phyloP scores from a whole-genome alignment of 495 filamentous ascomycete genomes.

The Parathielavia hyrcaniae region DNA sequence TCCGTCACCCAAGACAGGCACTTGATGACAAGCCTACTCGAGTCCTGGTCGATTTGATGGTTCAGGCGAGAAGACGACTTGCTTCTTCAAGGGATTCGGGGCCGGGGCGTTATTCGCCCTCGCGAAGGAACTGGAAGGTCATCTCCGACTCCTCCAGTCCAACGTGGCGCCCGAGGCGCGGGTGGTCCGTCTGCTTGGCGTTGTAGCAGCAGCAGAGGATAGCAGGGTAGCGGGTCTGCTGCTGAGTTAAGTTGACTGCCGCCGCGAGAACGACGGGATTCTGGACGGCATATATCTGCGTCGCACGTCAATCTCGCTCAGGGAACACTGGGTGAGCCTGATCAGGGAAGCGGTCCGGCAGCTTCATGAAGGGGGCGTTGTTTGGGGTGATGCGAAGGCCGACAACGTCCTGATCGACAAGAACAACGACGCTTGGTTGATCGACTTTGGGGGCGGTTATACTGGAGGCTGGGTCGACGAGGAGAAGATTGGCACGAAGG shows the following conservation, averaged over 20 bases:
- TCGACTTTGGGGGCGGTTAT: slow-evolving; percentile 46
- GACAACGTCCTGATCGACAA: slow-evolving; percentile 43
- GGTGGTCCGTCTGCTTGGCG: neutral
- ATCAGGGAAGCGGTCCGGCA: slow-evolving; percentile 19
- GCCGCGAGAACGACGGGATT: slow-evolving; percentile 5
- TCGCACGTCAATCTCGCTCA: slow-evolving; percentile 4
- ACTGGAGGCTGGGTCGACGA: slow-evolving; percentile 40
- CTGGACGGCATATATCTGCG: slow-evolving; percentile 1
- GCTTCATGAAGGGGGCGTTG: slow-evolving; percentile 33
- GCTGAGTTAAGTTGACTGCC: slow-evolving; percentile 4
- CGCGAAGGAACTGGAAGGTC: slow-evolving; percentile 2
- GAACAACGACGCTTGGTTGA: slow-evolving; percentile 39
- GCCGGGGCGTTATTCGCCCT: neutral
- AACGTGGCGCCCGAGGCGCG: neutral
- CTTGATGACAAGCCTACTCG: too few species aligned
- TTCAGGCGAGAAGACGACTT: slow-evolving; percentile 12
- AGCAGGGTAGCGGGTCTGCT: neutral
- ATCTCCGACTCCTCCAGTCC: slow-evolving; percentile 11
- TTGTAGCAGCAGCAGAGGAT: neutral
- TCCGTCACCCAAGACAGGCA: slow-evolving; percentile 7
- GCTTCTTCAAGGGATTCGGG: slow-evolving; percentile 14
- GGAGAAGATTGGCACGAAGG: slow-evolving; percentile 34
- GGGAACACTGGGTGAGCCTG: slow-evolving; percentile 17
- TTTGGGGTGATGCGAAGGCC: slow-evolving; percentile 46
- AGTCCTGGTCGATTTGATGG: slow-evolving; percentile 17